phyloP scores from a whole-genome alignment of 73 alveolate species.

The Tetrahymena elliotti region DNA sequence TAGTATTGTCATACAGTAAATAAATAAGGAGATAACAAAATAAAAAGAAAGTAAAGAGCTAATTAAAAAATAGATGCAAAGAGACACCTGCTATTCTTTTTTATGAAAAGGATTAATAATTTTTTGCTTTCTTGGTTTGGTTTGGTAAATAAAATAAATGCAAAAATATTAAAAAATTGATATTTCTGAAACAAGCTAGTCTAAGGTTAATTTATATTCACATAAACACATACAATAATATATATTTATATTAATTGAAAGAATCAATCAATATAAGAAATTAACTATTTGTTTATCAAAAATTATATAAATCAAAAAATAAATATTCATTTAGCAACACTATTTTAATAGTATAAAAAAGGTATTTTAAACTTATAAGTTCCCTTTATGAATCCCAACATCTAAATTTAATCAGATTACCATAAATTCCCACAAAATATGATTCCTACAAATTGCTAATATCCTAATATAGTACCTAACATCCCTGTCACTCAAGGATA shows the following conservation, averaged over 20 bases:
- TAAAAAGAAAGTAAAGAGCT: not conserved
- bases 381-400: not conserved
- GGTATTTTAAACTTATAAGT: not conserved
- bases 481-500: not conserved
- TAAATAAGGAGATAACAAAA: not conserved
- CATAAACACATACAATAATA: not conserved
- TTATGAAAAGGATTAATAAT: not conserved
- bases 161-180: not conserved
- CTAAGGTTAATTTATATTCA: not conserved
- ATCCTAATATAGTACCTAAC: not conserved
- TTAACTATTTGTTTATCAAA: not conserved
- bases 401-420: not conserved
- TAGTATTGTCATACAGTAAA: not conserved
- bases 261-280: not conserved
- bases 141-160: not conserved
- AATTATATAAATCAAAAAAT: not conserved
- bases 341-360: not conserved
- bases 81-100: not conserved
- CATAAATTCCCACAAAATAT: not conserved
- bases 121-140: not conserved
- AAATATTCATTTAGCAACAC: not conserved
- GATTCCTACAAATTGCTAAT: not conserved
- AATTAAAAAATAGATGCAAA: not conserved
- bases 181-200: not conserved
- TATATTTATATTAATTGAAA: not conserved